These are phyloP conservation scores for Trametes pubescens DNA, from an alignment of 1,284 basidiomycete species.

Conservation along the genomic window DNA sequence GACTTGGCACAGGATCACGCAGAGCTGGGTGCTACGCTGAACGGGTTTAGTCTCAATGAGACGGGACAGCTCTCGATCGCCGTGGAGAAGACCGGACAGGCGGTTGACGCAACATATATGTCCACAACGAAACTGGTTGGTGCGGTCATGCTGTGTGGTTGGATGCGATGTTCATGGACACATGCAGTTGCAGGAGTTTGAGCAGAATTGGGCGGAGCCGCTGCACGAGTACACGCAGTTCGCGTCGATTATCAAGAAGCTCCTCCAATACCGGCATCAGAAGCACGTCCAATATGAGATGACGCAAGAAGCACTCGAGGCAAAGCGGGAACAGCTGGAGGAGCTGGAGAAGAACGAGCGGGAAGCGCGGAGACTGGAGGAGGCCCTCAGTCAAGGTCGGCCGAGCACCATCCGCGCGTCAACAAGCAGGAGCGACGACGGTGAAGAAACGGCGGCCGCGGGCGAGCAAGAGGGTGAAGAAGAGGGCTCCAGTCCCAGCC, in stretches of 20 bases:
- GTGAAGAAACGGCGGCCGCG: slow-evolving; percentile 35
- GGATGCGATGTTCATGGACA: slow-evolving; percentile 2
- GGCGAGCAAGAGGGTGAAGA: background rate
- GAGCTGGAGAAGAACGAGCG: slow-evolving; percentile 93
- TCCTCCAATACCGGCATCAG: slow-evolving; percentile 95
- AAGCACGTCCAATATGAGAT: slow-evolving; percentile 99
- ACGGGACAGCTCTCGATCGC: slow-evolving; percentile 75
- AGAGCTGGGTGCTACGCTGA: slow-evolving; percentile 94
- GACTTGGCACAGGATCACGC: slow-evolving; percentile 92
- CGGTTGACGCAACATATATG: slow-evolving; percentile 93
- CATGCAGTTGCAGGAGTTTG: slow-evolving; percentile 86
- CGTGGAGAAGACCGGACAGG: slow-evolving; percentile 94
- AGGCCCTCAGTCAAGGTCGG: slow-evolving; percentile 77
- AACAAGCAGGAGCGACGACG: slow-evolving; percentile 21
- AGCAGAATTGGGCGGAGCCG: slow-evolving; percentile 95
- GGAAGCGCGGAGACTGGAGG: slow-evolving; percentile 90
- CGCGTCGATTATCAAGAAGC: slow-evolving; percentile 91
- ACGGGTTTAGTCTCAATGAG: slow-evolving; percentile 95
- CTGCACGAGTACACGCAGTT: slow-evolving; percentile 97
- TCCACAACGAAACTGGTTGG: slow-evolving; percentile 88
- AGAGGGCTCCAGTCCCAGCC: slow-evolving; percentile 31
- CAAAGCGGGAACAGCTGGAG: slow-evolving; percentile 87
- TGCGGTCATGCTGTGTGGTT: slow-evolving; percentile 9
- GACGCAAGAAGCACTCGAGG: slow-evolving; percentile 91
- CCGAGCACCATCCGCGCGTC: slow-evolving; percentile 38